Evolutionary conservation across 78 protist species (phyloP).

Genomic region (Protostelium mycophagum): DNA sequence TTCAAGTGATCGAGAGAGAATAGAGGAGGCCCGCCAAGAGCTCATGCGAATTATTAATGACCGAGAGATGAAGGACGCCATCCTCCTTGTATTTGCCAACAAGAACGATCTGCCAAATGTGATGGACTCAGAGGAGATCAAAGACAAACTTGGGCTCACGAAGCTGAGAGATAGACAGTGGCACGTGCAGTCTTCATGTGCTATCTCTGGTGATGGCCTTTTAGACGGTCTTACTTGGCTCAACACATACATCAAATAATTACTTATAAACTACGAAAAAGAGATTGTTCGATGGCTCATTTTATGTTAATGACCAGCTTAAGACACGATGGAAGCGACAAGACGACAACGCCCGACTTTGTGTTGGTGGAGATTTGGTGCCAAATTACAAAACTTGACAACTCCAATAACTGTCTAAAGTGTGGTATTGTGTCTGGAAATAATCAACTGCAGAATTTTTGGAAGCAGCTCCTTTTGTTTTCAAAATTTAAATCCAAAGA

Average conservation of each 20-base stretch:
- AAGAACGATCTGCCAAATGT: conserved; percentile 57
- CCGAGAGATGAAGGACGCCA: conserved; percentile 42
- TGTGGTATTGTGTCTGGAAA: too few species aligned
- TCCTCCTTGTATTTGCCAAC: conserved; percentile 46
- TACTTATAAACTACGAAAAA: too few species aligned
- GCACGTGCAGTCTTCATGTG: conserved; percentile 29
- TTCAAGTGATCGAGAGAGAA: conserved; percentile 58
- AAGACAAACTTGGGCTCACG: conserved; percentile 28
- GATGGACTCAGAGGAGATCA: conserved; percentile 46
- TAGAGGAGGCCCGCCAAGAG: conserved; percentile 61
- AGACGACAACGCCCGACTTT: too few species aligned
- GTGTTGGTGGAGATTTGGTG: too few species aligned
- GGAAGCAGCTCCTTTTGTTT: too few species aligned
- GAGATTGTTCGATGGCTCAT: too few species aligned
- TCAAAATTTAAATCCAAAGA: too few species aligned
- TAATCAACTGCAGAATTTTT: too few species aligned
- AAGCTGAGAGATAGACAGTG: conserved; percentile 47
- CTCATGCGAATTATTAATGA: conserved; percentile 39
- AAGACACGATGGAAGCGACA: too few species aligned
- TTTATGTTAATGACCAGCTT: too few species aligned
- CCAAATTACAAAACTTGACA: too few species aligned
- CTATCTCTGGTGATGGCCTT: conserved; percentile 46
- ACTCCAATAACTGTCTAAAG: too few species aligned
- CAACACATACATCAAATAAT: neutral
- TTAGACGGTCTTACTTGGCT: conserved; percentile 56